phyloP scores from a whole-genome alignment of 2,329 filamentous ascomycete genomes.

The Ascocoryne sarcoides region DNA sequence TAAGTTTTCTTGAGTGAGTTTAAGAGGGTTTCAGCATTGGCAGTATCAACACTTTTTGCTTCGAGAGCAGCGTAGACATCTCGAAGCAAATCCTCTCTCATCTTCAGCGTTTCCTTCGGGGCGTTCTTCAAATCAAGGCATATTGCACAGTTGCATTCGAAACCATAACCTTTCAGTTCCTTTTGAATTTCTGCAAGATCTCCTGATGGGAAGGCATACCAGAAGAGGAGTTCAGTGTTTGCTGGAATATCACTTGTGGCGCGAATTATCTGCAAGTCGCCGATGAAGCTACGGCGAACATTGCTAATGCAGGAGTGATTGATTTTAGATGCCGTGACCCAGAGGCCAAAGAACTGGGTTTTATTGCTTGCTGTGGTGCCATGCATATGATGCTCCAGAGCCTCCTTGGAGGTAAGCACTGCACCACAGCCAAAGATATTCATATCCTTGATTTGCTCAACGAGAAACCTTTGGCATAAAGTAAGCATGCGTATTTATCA shows the following conservation, averaged over 20 bases:
- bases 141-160: background rate
- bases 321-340: slow-evolving; percentile 39
- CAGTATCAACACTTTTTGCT: too few relatives aligned
- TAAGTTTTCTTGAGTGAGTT: background rate
- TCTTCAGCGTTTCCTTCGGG: background rate
- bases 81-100: background rate
- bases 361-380: slow-evolving; percentile 7
- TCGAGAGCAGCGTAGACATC: background rate
- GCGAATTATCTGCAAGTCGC: slow-evolving; percentile 44
- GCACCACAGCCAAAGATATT: slow-evolving; percentile 13
- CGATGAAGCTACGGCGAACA: slow-evolving; percentile 40
- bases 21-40: background rate
- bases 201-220: slow-evolving; percentile 28
- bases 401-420: too few relatives aligned
- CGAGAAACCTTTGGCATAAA: slow-evolving; percentile 9
- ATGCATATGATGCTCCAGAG: background rate
- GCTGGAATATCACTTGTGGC: slow-evolving; percentile 35
- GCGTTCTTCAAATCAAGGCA: background rate
- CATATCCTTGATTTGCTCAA: slow-evolving; percentile 11
- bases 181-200: background rate
- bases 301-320: slow-evolving; percentile 46
- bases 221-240: slow-evolving; percentile 37
- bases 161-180: background rate
- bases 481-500: too few relatives aligned
- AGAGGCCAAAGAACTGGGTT: slow-evolving; percentile 34